A percentile compares a stretch with the other conserved stretches of the same genome.
Conservation (phyloP, 2,329 filamentous ascomycete species). For the Pyrenophora teres region DNA sequence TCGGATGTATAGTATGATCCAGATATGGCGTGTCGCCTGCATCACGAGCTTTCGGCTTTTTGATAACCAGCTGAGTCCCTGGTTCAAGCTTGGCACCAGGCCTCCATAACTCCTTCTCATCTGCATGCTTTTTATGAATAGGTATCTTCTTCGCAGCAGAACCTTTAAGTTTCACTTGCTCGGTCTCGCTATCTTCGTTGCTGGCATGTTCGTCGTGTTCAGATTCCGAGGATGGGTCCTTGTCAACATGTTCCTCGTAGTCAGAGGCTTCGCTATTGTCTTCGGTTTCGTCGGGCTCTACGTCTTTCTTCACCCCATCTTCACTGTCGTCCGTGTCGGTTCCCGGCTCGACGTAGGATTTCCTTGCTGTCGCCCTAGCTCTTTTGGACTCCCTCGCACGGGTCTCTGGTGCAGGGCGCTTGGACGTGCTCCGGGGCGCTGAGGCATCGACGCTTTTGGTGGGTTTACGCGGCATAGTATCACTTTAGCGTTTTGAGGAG, state of each 20-base stretch:
- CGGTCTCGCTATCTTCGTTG: slow-evolving; percentile 36
- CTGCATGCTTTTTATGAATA: slow-evolving; percentile 30
- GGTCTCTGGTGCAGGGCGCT: slow-evolving; percentile 40
- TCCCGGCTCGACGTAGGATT: slow-evolving; percentile 43
- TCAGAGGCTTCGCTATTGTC: slow-evolving; percentile 45
- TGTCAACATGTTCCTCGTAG: slow-evolving; percentile 49
- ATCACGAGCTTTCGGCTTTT: slow-evolving; percentile 65
- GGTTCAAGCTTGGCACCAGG: slow-evolving; percentile 62
- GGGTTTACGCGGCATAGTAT: slow-evolving; percentile 40
- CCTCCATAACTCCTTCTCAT: slow-evolving; percentile 60
- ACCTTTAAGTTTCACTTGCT: slow-evolving; percentile 29
- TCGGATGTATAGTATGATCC: slow-evolving; percentile 64
- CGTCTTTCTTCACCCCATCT: slow-evolving; percentile 23
- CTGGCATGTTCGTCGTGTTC: slow-evolving; percentile 39
- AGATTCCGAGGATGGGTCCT: slow-evolving; percentile 34
- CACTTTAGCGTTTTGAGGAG: not conserved
- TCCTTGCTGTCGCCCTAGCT: slow-evolving; percentile 39
- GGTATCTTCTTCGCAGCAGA: slow-evolving; percentile 25
- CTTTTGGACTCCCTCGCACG: slow-evolving; percentile 44
- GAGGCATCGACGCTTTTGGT: slow-evolving; percentile 21
- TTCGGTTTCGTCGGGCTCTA: slow-evolving; percentile 40
- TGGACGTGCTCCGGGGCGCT: slow-evolving; percentile 39
- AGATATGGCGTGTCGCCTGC: slow-evolving; percentile 63
- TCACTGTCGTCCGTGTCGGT: slow-evolving; percentile 24
- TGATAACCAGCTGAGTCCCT: slow-evolving; percentile 65